Base-by-base conservation (phyloP, 139 green algal genomes). In the Chlamydomonas asymmetrica region DNA sequence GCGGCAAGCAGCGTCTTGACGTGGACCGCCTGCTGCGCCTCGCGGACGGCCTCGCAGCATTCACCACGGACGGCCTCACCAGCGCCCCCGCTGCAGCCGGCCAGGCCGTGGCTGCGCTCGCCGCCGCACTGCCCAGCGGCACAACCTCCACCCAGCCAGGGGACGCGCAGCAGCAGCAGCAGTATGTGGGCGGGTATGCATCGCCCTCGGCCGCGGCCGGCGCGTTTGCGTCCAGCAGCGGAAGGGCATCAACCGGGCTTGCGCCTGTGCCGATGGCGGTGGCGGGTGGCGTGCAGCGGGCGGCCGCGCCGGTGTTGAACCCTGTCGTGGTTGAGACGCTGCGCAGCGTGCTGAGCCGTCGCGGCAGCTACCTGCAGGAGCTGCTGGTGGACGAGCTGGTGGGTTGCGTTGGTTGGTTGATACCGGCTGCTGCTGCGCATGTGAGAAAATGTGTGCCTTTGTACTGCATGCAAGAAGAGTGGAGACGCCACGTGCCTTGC, bases 381-480 rank as follows among this genome's bases (percentile, higher is more conserved):
- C 63, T 97, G 48, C 61, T 97, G 40, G 88, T 95, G 34, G 89
- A 94, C 31, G 90, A 97, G 81, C 50, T 89, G 41, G 92, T 74
- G 54, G 38, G 67, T 66, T 4, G 9, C 18, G 13, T n/a, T 34
- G 32, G 34, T 45, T 34, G 34, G 32, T n/a, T n/a, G n/a, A n/a
- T n/a, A n/a, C n/a, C n/a, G n/a, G n/a, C n/a, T n/a, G n/a, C n/a
- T n/a, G n/a, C n/a, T n/a, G n/a, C n/a, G n/a, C n/a, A n/a, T n/a
- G n/a, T n/a, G n/a, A n/a, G n/a, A n/a, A n/a, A n/a, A n/a, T n/a
- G n/a, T n/a, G n/a, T n/a, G n/a, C n/a, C n/a, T n/a, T n/a, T n/a
- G n/a, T n/a, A n/a, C n/a, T n/a, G n/a, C n/a, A n/a, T n/a, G n/a
- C n/a, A n/a, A n/a, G n/a, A n/a, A n/a, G n/a, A n/a, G n/a, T n/a